Base-by-base conservation (phyloP, 129 eudicot species). In the Lactuca saligna region DNA sequence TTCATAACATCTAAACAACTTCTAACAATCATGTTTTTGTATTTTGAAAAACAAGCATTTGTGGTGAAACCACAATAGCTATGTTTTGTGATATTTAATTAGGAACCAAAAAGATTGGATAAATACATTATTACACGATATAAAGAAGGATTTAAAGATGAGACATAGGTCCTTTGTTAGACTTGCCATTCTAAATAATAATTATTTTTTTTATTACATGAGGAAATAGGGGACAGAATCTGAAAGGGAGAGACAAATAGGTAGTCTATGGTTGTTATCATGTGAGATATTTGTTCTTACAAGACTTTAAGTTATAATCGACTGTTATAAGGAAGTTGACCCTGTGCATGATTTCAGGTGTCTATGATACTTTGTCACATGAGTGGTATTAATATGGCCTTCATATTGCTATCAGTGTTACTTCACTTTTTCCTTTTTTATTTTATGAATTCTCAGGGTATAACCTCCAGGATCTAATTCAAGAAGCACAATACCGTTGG, bases 401-500 rank as follows among this genome's bases (percentile, higher is more conserved):
- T 65, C 72, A 33, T 55, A 48, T 44, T 25, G 46, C 33, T n/a
- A 20, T 54, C 16, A n/a, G n/a, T n/a, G n/a, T n/a, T n/a, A n/a
- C n/a, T 12, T 49, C 54, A 44, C 14, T 65, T 13, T 20, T 57
- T 57, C 25, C 34, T 60, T n/a, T 49, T 60, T n/a, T 49, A 49
- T 49, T 49, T 11, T 4, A 15, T 15, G 17, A 17, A 16, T 53
- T 87, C 72, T 76, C 87, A 89, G 99, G 85, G 60, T 87, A 88
- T 82, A 80, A 85, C 58, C 84, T 87, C 39, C 80, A 66, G 54
- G 86, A 93, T 57, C 77, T 93, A 62, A 82, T 81, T 68, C 84
- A 82, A 77, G 99, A 87, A 85, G 99, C 97, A 39, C 90, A 82
- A 67, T 68, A 58, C 67, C 86, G 98, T 68, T 92, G 98, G 98